A percentile compares a stretch with the other conserved stretches of the same genome.
Conservation (phyloP, 495 filamentous ascomycete species). For the Letharia lupina region DNA sequence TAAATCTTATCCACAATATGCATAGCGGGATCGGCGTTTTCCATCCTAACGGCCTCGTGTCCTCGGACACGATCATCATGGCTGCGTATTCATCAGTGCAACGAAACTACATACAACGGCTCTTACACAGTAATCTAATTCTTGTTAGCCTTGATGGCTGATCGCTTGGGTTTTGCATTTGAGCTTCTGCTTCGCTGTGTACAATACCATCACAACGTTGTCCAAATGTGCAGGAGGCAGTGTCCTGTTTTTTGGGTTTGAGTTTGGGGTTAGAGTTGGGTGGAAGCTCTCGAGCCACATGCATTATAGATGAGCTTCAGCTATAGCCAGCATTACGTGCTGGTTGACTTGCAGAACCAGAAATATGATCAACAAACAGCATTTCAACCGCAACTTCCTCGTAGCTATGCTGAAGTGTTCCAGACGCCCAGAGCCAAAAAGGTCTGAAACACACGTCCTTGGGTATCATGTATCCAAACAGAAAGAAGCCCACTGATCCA, state of each 20-base stretch:
- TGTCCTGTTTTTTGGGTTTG: constrained; percentile 12
- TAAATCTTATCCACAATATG: constrained; percentile 16
- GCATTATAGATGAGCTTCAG: constrained; percentile 15
- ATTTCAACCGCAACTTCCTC: background rate
- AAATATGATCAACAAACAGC: background rate
- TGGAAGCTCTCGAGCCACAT: constrained; percentile 3
- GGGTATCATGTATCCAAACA: constrained; percentile 10
- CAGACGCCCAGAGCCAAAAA: background rate
- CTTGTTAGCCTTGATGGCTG: constrained; percentile 12
- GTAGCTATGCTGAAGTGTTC: background rate
- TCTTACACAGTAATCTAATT: constrained; percentile 11
- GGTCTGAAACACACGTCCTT: background rate
- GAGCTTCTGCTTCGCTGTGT: constrained; percentile 12
- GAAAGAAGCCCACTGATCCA: background rate
- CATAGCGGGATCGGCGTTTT: constrained; percentile 20
- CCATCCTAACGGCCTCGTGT: background rate
- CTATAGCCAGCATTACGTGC: constrained; percentile 15
- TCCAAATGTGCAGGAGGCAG: constrained; percentile 2
- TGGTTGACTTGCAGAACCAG: constrained; percentile 7
- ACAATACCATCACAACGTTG: background rate
- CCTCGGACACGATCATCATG: constrained; percentile 12
- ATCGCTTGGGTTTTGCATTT: constrained; percentile 8
- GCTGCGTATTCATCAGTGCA: constrained; percentile 5
- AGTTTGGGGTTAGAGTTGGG: background rate
- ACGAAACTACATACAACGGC: constrained; percentile 16